Evolutionary conservation across 1,284 basidiomycete genomes (phyloP).

Genomic region (Ceratobasidium sp.): DNA sequence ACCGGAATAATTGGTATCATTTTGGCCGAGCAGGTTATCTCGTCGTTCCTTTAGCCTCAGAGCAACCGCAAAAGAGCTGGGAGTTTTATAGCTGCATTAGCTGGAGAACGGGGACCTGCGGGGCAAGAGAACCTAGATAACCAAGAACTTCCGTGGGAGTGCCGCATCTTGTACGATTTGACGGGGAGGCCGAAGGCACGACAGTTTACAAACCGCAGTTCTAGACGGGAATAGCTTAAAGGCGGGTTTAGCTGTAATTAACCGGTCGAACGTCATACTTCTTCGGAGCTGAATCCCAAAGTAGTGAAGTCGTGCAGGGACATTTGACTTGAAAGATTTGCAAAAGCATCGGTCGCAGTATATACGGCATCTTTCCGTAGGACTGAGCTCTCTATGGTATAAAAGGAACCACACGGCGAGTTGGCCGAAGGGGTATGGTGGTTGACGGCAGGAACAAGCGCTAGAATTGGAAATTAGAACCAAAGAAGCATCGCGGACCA

Average conservation of each 20-base stretch:
- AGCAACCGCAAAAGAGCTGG: not conserved
- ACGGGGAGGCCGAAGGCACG: not conserved
- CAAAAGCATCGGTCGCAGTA: not conserved
- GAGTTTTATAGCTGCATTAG: not conserved
- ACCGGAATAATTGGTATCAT: constrained; percentile 32
- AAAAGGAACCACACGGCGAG: not conserved
- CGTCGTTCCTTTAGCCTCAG: too few species aligned
- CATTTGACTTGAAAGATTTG: not conserved
- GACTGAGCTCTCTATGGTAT: not conserved
- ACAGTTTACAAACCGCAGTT: not conserved
- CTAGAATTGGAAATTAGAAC: constrained; percentile 10
- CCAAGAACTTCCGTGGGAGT: not conserved
- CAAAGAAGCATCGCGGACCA: not conserved
- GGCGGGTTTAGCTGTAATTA: constrained; percentile 25
- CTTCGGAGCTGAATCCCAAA: constrained; percentile 32
- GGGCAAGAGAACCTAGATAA: not conserved
- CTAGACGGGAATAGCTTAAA: not conserved
- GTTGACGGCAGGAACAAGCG: constrained; percentile 15
- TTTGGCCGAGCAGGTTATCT: not conserved
- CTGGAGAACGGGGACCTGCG: not conserved
- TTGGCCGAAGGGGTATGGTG: not conserved
- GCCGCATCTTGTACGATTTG: constrained; percentile 18
- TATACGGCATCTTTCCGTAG: not conserved
- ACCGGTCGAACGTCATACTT: constrained; percentile 17
- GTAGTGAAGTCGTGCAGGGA: not conserved